A percentile compares a stretch with the other conserved stretches of the same genome.
Conservation (phyloP, 257 asterid species). For the Ilex aquifolium region DNA sequence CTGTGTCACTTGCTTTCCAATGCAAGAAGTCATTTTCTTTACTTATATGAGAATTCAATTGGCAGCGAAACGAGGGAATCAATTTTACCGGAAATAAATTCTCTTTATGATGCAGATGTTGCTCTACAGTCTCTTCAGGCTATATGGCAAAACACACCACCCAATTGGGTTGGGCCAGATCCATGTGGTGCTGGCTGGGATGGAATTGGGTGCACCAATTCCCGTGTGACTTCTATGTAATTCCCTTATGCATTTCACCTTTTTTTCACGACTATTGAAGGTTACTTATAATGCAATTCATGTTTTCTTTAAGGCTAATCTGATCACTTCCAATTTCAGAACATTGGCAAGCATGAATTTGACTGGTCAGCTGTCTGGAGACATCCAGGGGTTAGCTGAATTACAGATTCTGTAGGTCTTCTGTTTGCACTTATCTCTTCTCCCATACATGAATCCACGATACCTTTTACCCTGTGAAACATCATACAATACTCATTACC, state of each 20-base stretch:
- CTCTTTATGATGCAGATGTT: conserved; percentile 35
- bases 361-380: conserved; percentile 63
- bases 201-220: conserved; percentile 47
- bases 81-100: not conserved
- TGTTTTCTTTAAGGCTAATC: not conserved
- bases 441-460: not conserved
- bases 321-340: conserved; percentile 33
- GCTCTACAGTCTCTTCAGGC: conserved; percentile 38
- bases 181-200: conserved; percentile 70
- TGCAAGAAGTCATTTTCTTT: not conserved
- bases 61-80: not conserved
- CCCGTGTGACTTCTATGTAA: conserved; percentile 54
- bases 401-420: conserved; percentile 69
- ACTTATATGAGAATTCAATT: no score
- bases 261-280: not conserved
- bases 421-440: not conserved
- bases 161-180: conserved; percentile 60
- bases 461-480: not conserved
- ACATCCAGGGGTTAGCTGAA: conserved; percentile 48
- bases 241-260: not conserved
- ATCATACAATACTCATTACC: no score
- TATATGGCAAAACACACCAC: conserved; percentile 54
- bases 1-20: not conserved
- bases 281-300: not conserved
- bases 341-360: conserved; percentile 50